Base-by-base conservation (phyloP, 768 basidiomycete species). In the Xerocomellus intermedius region DNA sequence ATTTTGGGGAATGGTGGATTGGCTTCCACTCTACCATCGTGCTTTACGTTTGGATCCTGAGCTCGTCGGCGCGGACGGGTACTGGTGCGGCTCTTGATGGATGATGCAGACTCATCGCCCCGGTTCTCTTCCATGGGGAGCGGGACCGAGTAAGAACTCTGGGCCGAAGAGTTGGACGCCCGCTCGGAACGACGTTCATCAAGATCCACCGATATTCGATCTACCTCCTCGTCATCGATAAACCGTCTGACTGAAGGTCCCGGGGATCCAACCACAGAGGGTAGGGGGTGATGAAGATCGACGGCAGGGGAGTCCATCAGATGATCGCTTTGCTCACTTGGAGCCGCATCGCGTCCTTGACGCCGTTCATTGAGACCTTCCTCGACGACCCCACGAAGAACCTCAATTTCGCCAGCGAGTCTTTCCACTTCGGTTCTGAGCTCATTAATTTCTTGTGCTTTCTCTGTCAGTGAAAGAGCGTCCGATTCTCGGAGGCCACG, bases 331-430 rank as follows among this genome's bases (percentile, higher is more conserved):
- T 52, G 48, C 7, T 64, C 56, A 24, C 55, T 53, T 17, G 19
- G 39, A 30, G 56, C 54, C 22, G 67, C 60, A 49, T 88, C 85
- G 55, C 85, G 73, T 4, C 75, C 77, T 37, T 77, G 71, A 37
- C 87, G 74, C 26, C 93, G 71, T 58, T 92, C 91, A 56, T 85
- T 82, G 50, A 97, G 75, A 5, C 92, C 92, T 54, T 91, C 87
- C 69, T 95, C 90, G 1, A 98, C 91, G 0, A 94, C 87, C 1
- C 85, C 87, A 12, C 89, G 76, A n/a, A 97, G 76, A 3, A 91
- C 87, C 56, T 89, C 88, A 2, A 98, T 90, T 71, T 98, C 94
- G 4, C 85, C 85, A 0, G 82, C 86, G 6, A 97, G 80, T 41
- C 86, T 72, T 62, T 94, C 90, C 8, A 98, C 88, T 63, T 95